Base-by-base conservation (phyloP, 192 early-diverging fungal species). In the Helicostylum pulchrum region DNA sequence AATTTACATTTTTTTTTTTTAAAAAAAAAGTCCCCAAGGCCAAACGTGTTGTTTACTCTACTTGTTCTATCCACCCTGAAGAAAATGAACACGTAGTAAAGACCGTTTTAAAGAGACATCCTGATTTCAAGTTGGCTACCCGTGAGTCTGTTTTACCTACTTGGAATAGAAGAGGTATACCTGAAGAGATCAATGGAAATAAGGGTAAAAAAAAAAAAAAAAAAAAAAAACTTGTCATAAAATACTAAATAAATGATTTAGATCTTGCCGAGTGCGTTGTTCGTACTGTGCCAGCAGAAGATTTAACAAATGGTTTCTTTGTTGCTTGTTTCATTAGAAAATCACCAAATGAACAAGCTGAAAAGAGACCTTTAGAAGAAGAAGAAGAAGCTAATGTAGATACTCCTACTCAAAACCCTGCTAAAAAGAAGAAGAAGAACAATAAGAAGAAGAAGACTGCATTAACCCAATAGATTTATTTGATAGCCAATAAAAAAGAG, bases 31-130 rank as follows among this genome's bases (percentile, higher is more conserved):
- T 98, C 69, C 93, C 92, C 2, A 78, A 75, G 6, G 89, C 93
- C n/a, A 85, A 92, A 55, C 82, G 84, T 62, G 81, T 99, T 19
- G 86, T 88, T 9, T 99, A 99, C 69, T 99, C 97, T 42, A 99
- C 97, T 2, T 99, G 97, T 72, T 99, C 97, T 6, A 87, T 94
- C 49, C 90, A 98, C 68, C 78, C 78, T 0, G 79, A 87, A 72
- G 97, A 99, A 68, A 98, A 99, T 77, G 97, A 99, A 65, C 86
- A 87, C 7, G 97, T 99, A 0, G 94, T 98, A n/a, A 80, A 85
- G 20, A 73, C 78, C 4, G 80, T 91, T 0, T 73, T 97, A 10
- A 64, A 47, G 11, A 61, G 63, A 3, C 78, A 88, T 54, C 73
- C 57, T 48, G 79, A 83, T 47, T 89, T 92, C 76, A 57, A 56